Evolutionary conservation across 768 basidiomycete species (phyloP).

Genomic region (Xerocomellus intermedius): DNA sequence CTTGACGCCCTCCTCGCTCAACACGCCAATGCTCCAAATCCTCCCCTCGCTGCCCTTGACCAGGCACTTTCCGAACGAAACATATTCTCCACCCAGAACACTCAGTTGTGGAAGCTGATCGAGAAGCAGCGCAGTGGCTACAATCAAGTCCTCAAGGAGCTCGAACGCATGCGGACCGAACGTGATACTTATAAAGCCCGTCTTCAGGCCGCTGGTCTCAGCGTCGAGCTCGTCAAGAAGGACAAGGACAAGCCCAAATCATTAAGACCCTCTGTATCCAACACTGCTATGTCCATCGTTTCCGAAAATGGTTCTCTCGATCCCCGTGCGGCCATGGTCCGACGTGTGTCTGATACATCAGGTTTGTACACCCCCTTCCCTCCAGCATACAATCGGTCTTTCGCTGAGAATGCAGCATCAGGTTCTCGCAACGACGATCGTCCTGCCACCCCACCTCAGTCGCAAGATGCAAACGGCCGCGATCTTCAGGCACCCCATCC

Average conservation of each 20-base stretch:
- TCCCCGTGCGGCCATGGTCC: conserved; percentile 20
- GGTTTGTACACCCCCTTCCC: conserved; percentile 24
- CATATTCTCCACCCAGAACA: conserved; percentile 74
- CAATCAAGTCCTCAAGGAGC: conserved; percentile 75
- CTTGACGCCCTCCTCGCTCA: conserved; percentile 54
- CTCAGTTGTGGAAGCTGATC: conserved; percentile 92
- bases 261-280: conserved; percentile 25
- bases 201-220: conserved; percentile 30
- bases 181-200: conserved; percentile 59
- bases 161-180: conserved; percentile 80
- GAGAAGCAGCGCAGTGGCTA: conserved; percentile 89
- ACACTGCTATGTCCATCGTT: conserved; percentile 16
- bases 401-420: background rate
- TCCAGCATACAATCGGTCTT: background rate
- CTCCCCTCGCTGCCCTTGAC: conserved; percentile 63
- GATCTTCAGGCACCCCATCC: conserved; percentile 9
- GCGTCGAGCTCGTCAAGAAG: conserved; percentile 41
- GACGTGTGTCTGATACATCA: conserved; percentile 34
- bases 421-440: conserved; percentile 21
- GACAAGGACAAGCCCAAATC: conserved; percentile 24
- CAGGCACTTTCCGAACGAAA: conserved; percentile 80
- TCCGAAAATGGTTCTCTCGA: conserved; percentile 24
- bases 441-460: conserved; percentile 19
- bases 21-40: conserved; percentile 53
- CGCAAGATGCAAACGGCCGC: conserved; percentile 9